A percentile compares a stretch with the other conserved stretches of the same genome.
Conservation (phyloP, 2,329 filamentous ascomycete species). For the Trichoderma koningiopsis region DNA sequence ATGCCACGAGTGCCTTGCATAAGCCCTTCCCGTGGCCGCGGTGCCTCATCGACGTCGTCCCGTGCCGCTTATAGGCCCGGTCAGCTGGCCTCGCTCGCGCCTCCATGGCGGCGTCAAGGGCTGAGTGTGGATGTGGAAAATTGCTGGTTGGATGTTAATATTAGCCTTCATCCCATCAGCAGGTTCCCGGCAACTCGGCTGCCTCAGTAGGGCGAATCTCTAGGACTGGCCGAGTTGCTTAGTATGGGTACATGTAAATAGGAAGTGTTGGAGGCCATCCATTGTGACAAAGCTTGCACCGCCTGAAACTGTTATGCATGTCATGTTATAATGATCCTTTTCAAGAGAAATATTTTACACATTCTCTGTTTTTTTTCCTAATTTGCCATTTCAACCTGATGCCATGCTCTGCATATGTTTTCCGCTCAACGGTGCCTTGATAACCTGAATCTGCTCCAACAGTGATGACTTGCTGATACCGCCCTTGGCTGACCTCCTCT, state of each 20-base stretch:
- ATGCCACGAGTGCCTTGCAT: conserved; percentile 1
- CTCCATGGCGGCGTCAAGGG: neutral
- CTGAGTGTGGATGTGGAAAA: neutral
- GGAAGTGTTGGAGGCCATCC: neutral
- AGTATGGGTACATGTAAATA: neutral
- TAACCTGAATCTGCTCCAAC: conserved; percentile 61
- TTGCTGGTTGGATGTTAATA: neutral
- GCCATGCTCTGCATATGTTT: neutral
- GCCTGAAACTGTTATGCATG: neutral
- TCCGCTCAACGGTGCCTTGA: conserved; percentile 36
- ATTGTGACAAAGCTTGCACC: neutral
- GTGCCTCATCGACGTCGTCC: neutral
- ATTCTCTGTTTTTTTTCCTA: neutral
- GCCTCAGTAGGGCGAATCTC: neutral
- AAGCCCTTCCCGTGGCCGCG: neutral
- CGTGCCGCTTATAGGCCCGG: neutral
- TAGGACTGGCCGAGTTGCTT: neutral
- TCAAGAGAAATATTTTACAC: neutral
- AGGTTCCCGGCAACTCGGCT: neutral
- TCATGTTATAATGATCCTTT: neutral
- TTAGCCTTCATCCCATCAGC: neutral
- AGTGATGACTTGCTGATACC: conserved; percentile 74
- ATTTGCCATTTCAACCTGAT: neutral
- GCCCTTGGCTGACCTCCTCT: conserved; percentile 74
- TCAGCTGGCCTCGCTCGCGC: conserved; percentile 10